Evolutionary conservation across 1,139 yeast species (phyloP).

Genomic region (Saccharomycopsis hybrid): DNA sequence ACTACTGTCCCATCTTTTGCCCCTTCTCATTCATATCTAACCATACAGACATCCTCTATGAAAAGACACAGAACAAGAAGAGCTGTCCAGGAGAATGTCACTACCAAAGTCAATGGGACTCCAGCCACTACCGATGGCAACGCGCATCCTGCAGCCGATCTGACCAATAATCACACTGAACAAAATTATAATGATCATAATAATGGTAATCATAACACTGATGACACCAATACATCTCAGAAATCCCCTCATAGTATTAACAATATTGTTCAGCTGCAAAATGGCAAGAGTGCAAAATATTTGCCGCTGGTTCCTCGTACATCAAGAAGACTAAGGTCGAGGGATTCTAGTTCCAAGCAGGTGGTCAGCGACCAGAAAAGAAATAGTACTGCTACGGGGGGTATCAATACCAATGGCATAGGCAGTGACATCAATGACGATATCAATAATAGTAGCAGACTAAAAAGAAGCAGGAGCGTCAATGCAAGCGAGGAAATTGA

Average conservation of each 20-base stretch:
- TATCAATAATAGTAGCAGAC: neutral
- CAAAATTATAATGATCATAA: too few relatives aligned
- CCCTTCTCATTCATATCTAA: neutral
- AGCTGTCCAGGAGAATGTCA: neutral
- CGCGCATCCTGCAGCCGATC: neutral
- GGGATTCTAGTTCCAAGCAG: too few relatives aligned
- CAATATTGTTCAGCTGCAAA: too few relatives aligned
- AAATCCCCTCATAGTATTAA: too few relatives aligned
- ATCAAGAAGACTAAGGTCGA: too few relatives aligned
- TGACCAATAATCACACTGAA: too few relatives aligned
- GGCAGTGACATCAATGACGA: neutral
- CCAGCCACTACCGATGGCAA: neutral
- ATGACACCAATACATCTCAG: too few relatives aligned
- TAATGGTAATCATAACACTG: too few relatives aligned
- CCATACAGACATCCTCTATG: neutral
- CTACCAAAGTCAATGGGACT: neutral
- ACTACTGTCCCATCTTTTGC: neutral
- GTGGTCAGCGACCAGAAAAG: too few relatives aligned
- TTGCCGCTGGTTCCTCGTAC: too few relatives aligned
- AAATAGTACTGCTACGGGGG: too few relatives aligned
- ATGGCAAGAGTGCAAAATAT: too few relatives aligned
- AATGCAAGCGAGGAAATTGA: neutral
- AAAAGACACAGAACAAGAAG: neutral
- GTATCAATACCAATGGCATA: neutral
- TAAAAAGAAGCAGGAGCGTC: neutral